Percentiles rank a stretch among this genome's conserved stretches.
Conservation (phyloP, 805 yeast species). For the Wickerhamiella domercqiae region DNA sequence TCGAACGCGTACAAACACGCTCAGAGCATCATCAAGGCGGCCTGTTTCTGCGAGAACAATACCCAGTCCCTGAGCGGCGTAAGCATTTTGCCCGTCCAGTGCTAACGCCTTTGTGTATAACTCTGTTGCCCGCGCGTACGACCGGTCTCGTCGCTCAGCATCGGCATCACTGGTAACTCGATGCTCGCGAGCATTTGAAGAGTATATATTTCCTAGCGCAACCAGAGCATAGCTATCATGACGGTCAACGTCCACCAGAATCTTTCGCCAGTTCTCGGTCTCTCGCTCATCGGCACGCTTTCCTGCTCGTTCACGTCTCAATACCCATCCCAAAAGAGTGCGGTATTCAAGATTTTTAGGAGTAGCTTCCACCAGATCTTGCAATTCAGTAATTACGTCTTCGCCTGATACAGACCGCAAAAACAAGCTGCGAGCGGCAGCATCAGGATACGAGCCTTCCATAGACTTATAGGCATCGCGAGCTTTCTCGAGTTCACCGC, state of each 20-base stretch:
- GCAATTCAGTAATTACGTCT: slow-evolving; percentile 34
- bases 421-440: slow-evolving; percentile 10
- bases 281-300: slow-evolving; percentile 40
- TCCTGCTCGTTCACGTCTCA: slow-evolving; percentile 26
- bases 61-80: slow-evolving; percentile 96
- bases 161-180: slow-evolving; percentile 35
- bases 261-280: slow-evolving; percentile 67
- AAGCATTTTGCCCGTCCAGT: slow-evolving; percentile 70
- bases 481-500: slow-evolving; percentile 26
- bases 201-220: slow-evolving; percentile 78
- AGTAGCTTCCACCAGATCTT: slow-evolving; percentile 36
- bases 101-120: slow-evolving; percentile 76
- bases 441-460: slow-evolving; percentile 3
- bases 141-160: slow-evolving; percentile 47
- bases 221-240: slow-evolving; percentile 84
- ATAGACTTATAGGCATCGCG: slow-evolving; percentile 30
- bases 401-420: slow-evolving; percentile 24
- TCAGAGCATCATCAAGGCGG: slow-evolving; percentile 53
- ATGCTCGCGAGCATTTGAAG: slow-evolving; percentile 60
- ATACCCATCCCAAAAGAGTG: slow-evolving; percentile 84
- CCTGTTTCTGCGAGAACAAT: slow-evolving; percentile 80
- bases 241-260: slow-evolving; percentile 58
- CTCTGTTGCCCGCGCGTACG: slow-evolving; percentile 82
- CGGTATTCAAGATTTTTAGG: slow-evolving; percentile 65
- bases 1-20: slow-evolving; percentile 72